Percentiles rank a stretch among this genome's conserved stretches.
Evolutionary conservation across 371 early-diverging fungal species (phyloP).

Genomic region (Fennellomyces sp.): DNA sequence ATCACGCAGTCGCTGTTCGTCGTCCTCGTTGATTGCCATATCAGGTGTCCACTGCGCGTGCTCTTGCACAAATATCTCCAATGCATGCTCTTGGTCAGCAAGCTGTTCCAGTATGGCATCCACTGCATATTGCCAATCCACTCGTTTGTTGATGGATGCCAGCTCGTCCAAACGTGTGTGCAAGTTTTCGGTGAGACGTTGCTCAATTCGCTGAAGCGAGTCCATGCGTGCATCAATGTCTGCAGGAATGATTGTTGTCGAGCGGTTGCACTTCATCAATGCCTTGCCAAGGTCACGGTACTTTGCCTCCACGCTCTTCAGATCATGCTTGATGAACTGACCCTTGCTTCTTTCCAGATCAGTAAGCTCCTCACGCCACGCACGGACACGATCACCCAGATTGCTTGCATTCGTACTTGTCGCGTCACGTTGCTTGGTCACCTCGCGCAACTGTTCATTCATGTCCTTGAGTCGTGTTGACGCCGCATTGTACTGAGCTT

Average conservation of each 20-base stretch:
- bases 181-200: slow-evolving; percentile 28
- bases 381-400: not conserved
- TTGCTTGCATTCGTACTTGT: not conserved
- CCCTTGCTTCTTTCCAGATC: not conserved
- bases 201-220: slow-evolving; percentile 18
- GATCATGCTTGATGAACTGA: slow-evolving; percentile 12
- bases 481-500: slow-evolving; percentile 22
- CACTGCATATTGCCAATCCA: slow-evolving; percentile 27
- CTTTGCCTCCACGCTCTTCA: not conserved
- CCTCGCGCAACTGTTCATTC: slow-evolving; percentile 29
- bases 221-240: slow-evolving; percentile 44
- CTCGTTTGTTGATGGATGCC: slow-evolving; percentile 24
- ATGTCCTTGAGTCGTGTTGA: slow-evolving; percentile 27
- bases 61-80: slow-evolving; percentile 37
- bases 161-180: slow-evolving; percentile 23
- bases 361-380: not conserved
- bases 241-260: slow-evolving; percentile 23
- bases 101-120: slow-evolving; percentile 23
- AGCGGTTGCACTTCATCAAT: not conserved
- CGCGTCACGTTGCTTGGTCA: slow-evolving; percentile 3
- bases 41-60: slow-evolving; percentile 44
- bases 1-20: slow-evolving; percentile 16
- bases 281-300: not conserved
- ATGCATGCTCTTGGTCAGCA: slow-evolving; percentile 10
- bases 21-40: slow-evolving; percentile 13